Evolutionary conservation across 2,329 filamentous ascomycete genomes (phyloP), one percentile per base, ranked within the genome.

Genomic region (Aspergillus sp.): DNA sequence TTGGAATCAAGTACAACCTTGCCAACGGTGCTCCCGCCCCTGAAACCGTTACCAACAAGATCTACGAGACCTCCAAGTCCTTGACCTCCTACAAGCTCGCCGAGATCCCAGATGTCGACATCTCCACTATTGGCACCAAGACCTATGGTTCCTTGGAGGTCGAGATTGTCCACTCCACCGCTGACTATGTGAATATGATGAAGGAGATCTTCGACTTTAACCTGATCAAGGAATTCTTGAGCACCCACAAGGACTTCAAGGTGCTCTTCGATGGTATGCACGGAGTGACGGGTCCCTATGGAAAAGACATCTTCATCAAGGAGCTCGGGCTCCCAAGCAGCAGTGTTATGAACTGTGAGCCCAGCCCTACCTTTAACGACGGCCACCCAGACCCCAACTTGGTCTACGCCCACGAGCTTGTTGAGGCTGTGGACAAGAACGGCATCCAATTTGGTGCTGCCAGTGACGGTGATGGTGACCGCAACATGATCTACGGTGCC

Each of bases 1-100:
- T 98, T 61, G 93, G 93, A 59, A 98, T 98, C 83, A 98, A 98
- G 77, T 98, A 98, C 81, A 98, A 98, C 78, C 78, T 98, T 47
- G 78, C 89, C 68, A 97, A 98, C 64, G 93, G 93, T 59, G 93
- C 90, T 44, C 93, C 93, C 35, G 93, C 93, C 44, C 93, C 93
- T 46, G 93, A 98, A 71, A 85, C 87, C 43, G 88, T 98, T 54
- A 98, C 93, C 56, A 94, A 98, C 82, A 95, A 95, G 76, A 97
- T 98, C 68, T 97, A 81, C 74, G 88, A 91, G 59, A 82, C 84
- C 49, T 91, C 91, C 58, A 97, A 96, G 79, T 83, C 79, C 51
- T 78, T 98, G 58, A 88, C 82, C 36, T 89, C 86, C 40, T 98
- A 97, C 81, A 95, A 96, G 74, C 85, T 95, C 55, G 81, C 86